Conservation (phyloP, 345 rosid species). For the Euclidium syriacum region DNA sequence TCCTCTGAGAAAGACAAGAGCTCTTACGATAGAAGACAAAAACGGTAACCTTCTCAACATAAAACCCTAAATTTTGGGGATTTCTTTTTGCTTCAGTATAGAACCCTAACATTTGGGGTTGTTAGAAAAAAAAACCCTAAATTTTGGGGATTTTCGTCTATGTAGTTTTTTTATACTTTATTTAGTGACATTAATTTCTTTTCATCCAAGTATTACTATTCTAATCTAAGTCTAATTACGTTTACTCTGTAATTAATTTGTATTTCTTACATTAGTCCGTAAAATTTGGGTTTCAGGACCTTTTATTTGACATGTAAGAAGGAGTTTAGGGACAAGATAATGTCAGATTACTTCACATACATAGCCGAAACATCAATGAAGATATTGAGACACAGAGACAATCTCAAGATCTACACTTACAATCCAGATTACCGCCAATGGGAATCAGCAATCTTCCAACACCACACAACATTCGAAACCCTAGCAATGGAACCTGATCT, state of each 20-base stretch:
- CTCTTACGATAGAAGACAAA: background rate
- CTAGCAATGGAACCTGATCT: conserved; percentile 25
- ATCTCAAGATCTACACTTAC: conserved; percentile 18
- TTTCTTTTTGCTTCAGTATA: no score
- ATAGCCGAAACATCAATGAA: background rate
- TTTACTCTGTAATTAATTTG: background rate
- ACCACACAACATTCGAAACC: conserved; percentile 20
- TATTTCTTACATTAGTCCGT: background rate
- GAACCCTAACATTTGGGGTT: background rate
- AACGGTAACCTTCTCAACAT: conserved; percentile 1
- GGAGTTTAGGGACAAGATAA: conserved; percentile 14
- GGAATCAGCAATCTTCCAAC: conserved; percentile 24
- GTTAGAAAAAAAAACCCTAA: no score
- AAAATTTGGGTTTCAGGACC: conserved; percentile 1
- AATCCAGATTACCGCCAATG: background rate
- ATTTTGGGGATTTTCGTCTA: no score
- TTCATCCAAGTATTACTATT: no score
- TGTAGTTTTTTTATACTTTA: no score
- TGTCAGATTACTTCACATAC: conserved; percentile 15
- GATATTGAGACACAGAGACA: background rate
- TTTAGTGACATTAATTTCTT: no score
- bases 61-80: background rate
- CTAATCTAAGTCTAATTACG: background rate
- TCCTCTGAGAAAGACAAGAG: background rate
- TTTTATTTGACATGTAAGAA: conserved; percentile 18